Percentiles rank a stretch among this genome's conserved stretches.
Conservation (phyloP, 192 early-diverging fungal genomes). For the Allomyces macrogynus region DNA sequence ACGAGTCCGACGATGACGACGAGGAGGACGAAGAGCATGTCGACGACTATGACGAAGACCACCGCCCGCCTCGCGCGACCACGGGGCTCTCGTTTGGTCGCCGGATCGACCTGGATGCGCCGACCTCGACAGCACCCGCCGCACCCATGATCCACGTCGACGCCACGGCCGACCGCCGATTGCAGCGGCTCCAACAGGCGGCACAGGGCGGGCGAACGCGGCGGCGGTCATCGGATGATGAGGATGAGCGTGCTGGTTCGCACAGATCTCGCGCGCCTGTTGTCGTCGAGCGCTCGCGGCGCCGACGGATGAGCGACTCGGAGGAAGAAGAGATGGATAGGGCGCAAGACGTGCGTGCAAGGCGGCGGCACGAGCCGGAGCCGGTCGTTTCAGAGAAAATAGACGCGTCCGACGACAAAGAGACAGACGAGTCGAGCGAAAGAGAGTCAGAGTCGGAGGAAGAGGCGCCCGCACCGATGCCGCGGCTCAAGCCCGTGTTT, state of each 20-base stretch:
- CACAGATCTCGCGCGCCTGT: too few relatives aligned
- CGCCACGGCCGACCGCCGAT: not conserved
- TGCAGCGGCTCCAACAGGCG: too few relatives aligned
- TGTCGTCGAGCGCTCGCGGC: too few relatives aligned
- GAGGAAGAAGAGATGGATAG: not conserved
- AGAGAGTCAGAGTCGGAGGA: constrained; percentile 51
- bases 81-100: constrained; percentile 16
- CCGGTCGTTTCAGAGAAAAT: constrained; percentile 14
- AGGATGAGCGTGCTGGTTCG: not conserved
- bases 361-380: not conserved
- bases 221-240: not conserved
- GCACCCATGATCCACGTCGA: constrained; percentile 10
- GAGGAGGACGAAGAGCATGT: constrained; percentile 10
- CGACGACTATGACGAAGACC: constrained; percentile 4
- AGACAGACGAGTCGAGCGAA: constrained; percentile 23
- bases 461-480: constrained; percentile 23
- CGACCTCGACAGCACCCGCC: constrained; percentile 15
- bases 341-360: not conserved
- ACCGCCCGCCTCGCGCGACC: constrained; percentile 2
- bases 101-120: constrained; percentile 21
- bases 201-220: too few relatives aligned
- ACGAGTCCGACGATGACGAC: constrained; percentile 27
- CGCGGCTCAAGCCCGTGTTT: constrained; percentile 73
- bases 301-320: too few relatives aligned
- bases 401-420: constrained; percentile 12